Evolutionary conservation across 164 flowering plant species (phyloP).

Genomic region (Dillenia suffruticosa): DNA sequence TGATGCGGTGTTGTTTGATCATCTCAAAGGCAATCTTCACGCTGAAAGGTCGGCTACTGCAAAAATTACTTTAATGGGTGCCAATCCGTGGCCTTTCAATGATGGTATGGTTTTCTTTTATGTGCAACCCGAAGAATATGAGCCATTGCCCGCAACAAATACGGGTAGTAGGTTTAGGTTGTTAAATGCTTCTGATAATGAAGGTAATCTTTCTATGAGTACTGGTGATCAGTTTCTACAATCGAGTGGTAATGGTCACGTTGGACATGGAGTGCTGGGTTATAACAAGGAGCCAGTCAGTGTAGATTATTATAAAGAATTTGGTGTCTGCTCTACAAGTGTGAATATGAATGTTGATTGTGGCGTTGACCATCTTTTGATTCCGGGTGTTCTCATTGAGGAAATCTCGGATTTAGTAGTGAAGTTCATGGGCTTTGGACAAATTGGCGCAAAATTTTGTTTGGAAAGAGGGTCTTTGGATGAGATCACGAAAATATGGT

Average conservation of each 20-base stretch:
- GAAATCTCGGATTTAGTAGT: conserved; percentile 43
- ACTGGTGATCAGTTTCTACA: conserved; percentile 14
- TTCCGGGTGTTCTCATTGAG: conserved; percentile 55
- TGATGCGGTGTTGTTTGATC: conserved; percentile 58
- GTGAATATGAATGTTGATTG: conserved; percentile 11
- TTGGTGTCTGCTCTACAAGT: conserved; percentile 1
- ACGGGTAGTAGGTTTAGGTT: conserved; percentile 10
- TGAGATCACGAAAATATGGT: conserved; percentile 70
- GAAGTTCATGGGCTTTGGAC: conserved; percentile 54
- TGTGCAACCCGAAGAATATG: conserved; percentile 31
- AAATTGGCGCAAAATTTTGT: conserved; percentile 49
- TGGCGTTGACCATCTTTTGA: conserved; percentile 21
- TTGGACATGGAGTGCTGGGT: conserved; percentile 2
- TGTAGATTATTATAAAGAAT: background rate
- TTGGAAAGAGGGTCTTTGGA: conserved; percentile 25
- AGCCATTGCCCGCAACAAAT: conserved; percentile 7
- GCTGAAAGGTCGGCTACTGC: conserved; percentile 50
- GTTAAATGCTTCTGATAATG: conserved; percentile 19
- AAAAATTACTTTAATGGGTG: conserved; percentile 54
- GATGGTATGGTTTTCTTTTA: conserved; percentile 86
- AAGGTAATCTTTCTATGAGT: conserved; percentile 32
- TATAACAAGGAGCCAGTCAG: background rate
- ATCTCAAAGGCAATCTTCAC: conserved; percentile 72
- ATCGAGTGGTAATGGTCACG: background rate
- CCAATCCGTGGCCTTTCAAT: conserved; percentile 91